phyloP scores from a whole-genome alignment of 2,329 filamentous ascomycete species.

The Xylariaceae sp. region DNA sequence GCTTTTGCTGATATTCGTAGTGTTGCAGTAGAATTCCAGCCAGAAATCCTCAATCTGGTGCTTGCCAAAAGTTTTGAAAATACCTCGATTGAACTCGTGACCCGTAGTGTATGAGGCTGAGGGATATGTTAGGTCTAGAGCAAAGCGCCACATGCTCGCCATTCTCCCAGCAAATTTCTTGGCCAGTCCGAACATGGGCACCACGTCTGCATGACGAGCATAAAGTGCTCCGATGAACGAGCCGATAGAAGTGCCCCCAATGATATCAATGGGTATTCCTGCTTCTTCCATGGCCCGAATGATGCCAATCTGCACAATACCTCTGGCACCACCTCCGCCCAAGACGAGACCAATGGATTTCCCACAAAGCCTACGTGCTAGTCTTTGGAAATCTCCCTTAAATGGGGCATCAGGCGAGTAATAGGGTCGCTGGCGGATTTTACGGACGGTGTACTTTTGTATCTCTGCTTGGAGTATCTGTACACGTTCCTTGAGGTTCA shows the following conservation, averaged over 20 bases:
- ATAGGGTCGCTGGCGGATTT: slow-evolving; percentile 79
- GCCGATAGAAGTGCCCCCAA: slow-evolving; percentile 94
- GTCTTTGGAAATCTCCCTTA: slow-evolving; percentile 93
- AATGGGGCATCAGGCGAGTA: slow-evolving; percentile 90
- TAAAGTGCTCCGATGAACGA: slow-evolving; percentile 94
- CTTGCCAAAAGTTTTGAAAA: slow-evolving; percentile 97
- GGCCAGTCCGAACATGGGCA: slow-evolving; percentile 92
- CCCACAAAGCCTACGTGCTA: slow-evolving; percentile 84
- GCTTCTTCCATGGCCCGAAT: slow-evolving; percentile 94
- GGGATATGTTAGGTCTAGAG: slow-evolving; percentile 91
- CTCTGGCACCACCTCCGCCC: slow-evolving; percentile 87
- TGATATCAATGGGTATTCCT: slow-evolving; percentile 90
- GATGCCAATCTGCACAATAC: slow-evolving; percentile 88
- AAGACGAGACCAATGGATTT: slow-evolving; percentile 93
- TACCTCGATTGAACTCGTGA: slow-evolving; percentile 97
- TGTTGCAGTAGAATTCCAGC: slow-evolving; percentile 99
- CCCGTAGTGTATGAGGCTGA: slow-evolving; percentile 96
- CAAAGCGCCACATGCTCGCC: slow-evolving; percentile 99
- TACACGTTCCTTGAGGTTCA: slow-evolving; percentile 84
- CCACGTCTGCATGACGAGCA: slow-evolving; percentile 91
- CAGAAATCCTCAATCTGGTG: slow-evolving; percentile 98
- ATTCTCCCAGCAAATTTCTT: slow-evolving; percentile 99
- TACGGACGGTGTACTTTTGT: slow-evolving; percentile 94
- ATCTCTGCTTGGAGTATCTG: slow-evolving; percentile 96
- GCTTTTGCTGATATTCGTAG: slow-evolving; percentile 95